Evolutionary conservation across 2,329 filamentous ascomycete species (phyloP).

Genomic region (Claviceps sp.): DNA sequence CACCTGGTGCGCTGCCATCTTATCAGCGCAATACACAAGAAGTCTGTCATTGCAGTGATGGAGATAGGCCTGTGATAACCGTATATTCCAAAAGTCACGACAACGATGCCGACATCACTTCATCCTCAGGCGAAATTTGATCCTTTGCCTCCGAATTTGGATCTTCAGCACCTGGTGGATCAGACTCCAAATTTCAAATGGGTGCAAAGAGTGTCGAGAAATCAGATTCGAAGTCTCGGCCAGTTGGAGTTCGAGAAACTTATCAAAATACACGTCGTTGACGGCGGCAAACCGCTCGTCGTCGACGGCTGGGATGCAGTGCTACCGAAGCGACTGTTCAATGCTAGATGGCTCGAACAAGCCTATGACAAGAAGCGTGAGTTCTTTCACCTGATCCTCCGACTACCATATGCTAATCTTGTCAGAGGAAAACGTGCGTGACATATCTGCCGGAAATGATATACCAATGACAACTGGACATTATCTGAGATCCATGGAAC

Average conservation of each 20-base stretch:
- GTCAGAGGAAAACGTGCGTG: conserved; percentile 72
- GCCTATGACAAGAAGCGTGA: conserved; percentile 68
- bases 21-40: background rate
- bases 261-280: conserved; percentile 68
- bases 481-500: conserved; percentile 77
- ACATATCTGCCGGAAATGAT: conserved; percentile 58
- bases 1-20: no score
- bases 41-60: background rate
- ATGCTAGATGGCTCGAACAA: conserved; percentile 62
- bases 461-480: conserved; percentile 79
- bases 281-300: conserved; percentile 75
- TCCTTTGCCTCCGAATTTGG: conserved; percentile 74
- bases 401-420: conserved; percentile 10
- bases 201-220: conserved; percentile 65
- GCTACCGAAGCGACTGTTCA: conserved; percentile 68
- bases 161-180: conserved; percentile 64
- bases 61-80: background rate
- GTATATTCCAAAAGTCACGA: background rate
- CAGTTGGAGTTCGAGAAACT: conserved; percentile 75
- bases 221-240: conserved; percentile 65
- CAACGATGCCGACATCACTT: conserved; percentile 56
- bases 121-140: conserved; percentile 83
- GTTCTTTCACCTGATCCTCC: conserved; percentile 13
- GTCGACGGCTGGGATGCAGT: conserved; percentile 76
- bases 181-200: conserved; percentile 74